phyloP scores from a whole-genome alignment of 2,329 filamentous ascomycete species.

The Ascochyta koolunga region DNA sequence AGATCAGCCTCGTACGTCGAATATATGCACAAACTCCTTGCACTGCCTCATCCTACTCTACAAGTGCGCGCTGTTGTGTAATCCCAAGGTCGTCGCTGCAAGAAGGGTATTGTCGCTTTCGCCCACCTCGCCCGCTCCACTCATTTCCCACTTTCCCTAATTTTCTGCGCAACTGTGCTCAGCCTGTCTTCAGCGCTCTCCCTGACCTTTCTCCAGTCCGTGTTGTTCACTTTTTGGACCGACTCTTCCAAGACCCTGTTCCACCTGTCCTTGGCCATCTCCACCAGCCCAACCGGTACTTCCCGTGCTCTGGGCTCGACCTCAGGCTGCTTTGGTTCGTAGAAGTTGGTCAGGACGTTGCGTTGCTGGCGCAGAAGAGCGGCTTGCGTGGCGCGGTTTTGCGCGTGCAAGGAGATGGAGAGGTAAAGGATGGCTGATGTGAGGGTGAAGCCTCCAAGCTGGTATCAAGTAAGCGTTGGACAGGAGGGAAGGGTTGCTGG shows the following conservation, averaged over 20 bases:
- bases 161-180: conserved; percentile 41
- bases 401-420: conserved; percentile 52
- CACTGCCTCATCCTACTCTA: conserved; percentile 7
- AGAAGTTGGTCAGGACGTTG: conserved; percentile 51
- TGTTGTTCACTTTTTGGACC: conserved; percentile 51
- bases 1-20: background rate
- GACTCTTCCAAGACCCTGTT: conserved; percentile 54
- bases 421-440: conserved; percentile 53
- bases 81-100: conserved; percentile 15
- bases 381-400: conserved; percentile 54
- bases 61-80: conserved; percentile 3
- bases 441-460: conserved; percentile 59
- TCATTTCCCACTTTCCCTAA: conserved; percentile 40
- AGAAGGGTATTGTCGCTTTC: conserved; percentile 28
- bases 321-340: conserved; percentile 51
- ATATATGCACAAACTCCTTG: background rate
- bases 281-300: conserved; percentile 50
- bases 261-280: conserved; percentile 58
- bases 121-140: conserved; percentile 2
- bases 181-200: conserved; percentile 51
- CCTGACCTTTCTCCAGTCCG: conserved; percentile 53
- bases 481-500: background rate
- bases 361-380: conserved; percentile 55
- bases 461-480: conserved; percentile 14
- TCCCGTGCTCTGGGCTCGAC: conserved; percentile 48